Evolutionary conservation across 306 rosid genomes (phyloP), one percentile per base, ranked within the genome.

Genomic region (Lathyrus sativus): DNA sequence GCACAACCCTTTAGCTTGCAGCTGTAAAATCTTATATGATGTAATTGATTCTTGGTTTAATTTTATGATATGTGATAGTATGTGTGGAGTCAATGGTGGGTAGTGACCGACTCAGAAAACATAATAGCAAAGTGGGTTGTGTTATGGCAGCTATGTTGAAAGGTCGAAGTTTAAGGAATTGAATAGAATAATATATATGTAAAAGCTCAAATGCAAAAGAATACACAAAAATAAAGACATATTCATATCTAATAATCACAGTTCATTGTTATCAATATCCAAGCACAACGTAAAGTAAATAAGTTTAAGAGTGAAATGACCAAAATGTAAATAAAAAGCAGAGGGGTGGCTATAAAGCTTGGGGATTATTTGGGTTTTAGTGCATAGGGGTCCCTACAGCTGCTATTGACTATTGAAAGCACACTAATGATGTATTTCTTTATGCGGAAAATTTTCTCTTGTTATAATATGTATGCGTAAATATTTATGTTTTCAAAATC

Each of bases 21-120:
- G 38, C 6, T 26, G 37, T 65, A 39, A 37, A 39, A 19, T 31
- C 15, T 45, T 74, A 0, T 66, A 6, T 38, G 71, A 74, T 56
- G 62, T 74, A 6, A 35, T 17, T 76, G 61, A 41, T 76, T 55
- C 22, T 37, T 59, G 57, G 77, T 65, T 63, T 71, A 51, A 65
- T 53, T 51, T 29, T 44, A 18, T 48, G 31, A 53, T 61, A 50
- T 70, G 7, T 70, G 11, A 43, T 43, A 7, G 67, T 54, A 44
- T 49, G 11, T 42, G 7, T 60, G 14, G 61, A 28, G 45, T 22
- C 31, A 4, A 10, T 53, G 58, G 7, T 13, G 13, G 58, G 2
- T 56, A 28, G 39, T 13, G 19, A 18, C 18, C 6, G 17, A 56
- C 38, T n/a, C 11, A 2, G 10, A 26, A 56, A 56, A 7, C 18